Evolutionary conservation across 2,329 filamentous ascomycete species (phyloP), one percentile per base, ranked within the genome.

Genomic region (Daldinia sp.): DNA sequence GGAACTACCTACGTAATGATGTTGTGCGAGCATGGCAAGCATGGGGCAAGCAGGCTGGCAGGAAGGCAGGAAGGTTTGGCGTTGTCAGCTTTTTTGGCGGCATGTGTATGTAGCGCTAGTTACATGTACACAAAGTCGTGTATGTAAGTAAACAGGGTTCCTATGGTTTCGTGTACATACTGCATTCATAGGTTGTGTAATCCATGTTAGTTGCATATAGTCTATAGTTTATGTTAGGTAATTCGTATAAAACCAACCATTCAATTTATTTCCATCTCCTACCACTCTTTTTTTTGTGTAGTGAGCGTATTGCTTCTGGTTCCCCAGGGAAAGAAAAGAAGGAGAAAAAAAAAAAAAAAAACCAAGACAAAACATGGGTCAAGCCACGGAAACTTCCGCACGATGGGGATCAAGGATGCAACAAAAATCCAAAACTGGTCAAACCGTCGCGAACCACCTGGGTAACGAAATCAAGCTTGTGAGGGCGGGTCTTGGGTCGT

Each of bases 401-500:
- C 48, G 30, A 53, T 49, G 8, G 30, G 41, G 45, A 35, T 35
- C 35, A 49, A 6, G n/a, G 15, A 9, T 11, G 4, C 13, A 27
- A 37, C 17, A 53, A 29, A 57, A 67, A 59, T 59, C 41, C 37
- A 53, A 64, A 67, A 61, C 58, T 9, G 30, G 23, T 29, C 39
- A 10, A 32, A 48, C 35, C 41, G 51, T 50, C 41, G 48, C 58
- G 55, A 19, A 15, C 51, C 32, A 34, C 51, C 39, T n/a, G n/a
- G n/a, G n/a, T n/a, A n/a, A 51, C 52, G 29, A 65, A 59, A 30
- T 64, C 55, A 64, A 67, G 56, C 54, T 21, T 39, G 57, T 30
- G 15, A 48, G 27, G 47, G 53, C 49, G 58, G 55, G 58, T 53
- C 65, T 60, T 58, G 47, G 56, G 5, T 47, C 51, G 65, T 68